Evolutionary conservation across 345 rosid genomes (phyloP), one percentile per base, ranked within the genome.

Genomic region (Brassica incana): DNA sequence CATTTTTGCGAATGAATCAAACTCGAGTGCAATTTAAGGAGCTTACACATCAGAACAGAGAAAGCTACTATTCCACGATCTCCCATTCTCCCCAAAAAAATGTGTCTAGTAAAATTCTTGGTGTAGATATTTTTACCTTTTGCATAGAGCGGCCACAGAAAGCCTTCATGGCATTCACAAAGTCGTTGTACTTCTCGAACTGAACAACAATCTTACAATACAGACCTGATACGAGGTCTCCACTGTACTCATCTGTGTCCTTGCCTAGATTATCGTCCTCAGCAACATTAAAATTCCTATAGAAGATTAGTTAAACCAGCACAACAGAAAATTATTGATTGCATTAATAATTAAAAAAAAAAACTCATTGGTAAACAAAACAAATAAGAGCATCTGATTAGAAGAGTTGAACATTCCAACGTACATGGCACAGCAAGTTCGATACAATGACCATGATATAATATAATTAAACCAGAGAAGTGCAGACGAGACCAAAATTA

Each of bases 191-290:
- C 77, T 86, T 90, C 87, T 95, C 97, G 62, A 95, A 92, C 83
- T 90, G 97, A 82, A 90, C 95, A 69, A 95, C 91, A 67, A 92
- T 88, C 82, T 91, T 95, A 87, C 97, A 91, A 48, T 92, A 86
- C 35, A 95, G 99, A 80, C 97, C 97, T 54, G 97, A 85, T 79
- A 88, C 88, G 25, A 95, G 69, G 83, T 81, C 81, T 35, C 78
- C 84, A 61, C 60, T 81, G 48, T 82, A 90, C 72, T 80, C 90
- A 9, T 87, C 89, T 23, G 75, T 81, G 67, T 85, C 89, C 65
- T 85, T 84, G 82, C 87, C 88, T 48, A 83, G 81, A 85, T 84
- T 89, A 80, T 87, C 85, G 62, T 95, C 99, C 81, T 92, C 97
- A 62, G 92, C 86, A 85, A 95, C 94, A 85, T 82, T 84, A 81